phyloP scores from a whole-genome alignment of 805 yeast species.

The Barnettozyma wickerhamii region DNA sequence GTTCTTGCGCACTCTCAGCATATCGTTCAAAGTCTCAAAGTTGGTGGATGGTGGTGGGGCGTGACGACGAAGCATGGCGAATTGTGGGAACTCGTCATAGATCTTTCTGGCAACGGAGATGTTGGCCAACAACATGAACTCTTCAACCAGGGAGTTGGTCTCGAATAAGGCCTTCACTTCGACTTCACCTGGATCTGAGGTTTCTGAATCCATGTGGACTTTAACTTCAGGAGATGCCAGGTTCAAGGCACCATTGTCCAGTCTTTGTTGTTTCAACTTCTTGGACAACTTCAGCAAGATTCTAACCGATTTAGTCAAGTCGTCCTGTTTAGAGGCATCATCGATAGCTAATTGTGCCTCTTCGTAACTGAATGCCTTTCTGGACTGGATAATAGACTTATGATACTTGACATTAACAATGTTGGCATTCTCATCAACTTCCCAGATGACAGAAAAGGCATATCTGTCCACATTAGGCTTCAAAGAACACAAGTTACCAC shows the following conservation, averaged over 20 bases:
- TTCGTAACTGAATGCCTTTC: conserved; percentile 93
- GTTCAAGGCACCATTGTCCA: conserved; percentile 94
- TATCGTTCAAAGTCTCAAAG: conserved; percentile 85
- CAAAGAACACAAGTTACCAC: conserved; percentile 93
- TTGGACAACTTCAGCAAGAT: conserved; percentile 75
- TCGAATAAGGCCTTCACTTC: conserved; percentile 85
- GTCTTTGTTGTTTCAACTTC: conserved; percentile 75
- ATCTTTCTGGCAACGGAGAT: conserved; percentile 93
- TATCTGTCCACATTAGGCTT: conserved; percentile 93
- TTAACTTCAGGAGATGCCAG: conserved; percentile 97
- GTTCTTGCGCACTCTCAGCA: conserved; percentile 76
- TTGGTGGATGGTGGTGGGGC: conserved; percentile 96
- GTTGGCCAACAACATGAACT: conserved; percentile 96
- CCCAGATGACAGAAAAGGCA: conserved; percentile 97
- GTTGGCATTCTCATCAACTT: conserved; percentile 79
- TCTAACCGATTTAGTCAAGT: conserved; percentile 86
- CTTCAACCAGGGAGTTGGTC: conserved; percentile 95
- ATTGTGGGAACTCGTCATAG: conserved; percentile 90
- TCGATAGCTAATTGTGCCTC: conserved; percentile 91
- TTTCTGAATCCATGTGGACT: conserved; percentile 94
- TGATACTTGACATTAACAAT: conserved; percentile 75
- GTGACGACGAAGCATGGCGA: conserved; percentile 97
- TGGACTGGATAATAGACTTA: conserved; percentile 84
- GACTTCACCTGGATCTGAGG: conserved; percentile 94
- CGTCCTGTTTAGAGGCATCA: conserved; percentile 70